These are phyloP conservation scores for Tetradesmus obliquus DNA, from an alignment of 139 green algal species.

Conservation along the genomic window DNA sequence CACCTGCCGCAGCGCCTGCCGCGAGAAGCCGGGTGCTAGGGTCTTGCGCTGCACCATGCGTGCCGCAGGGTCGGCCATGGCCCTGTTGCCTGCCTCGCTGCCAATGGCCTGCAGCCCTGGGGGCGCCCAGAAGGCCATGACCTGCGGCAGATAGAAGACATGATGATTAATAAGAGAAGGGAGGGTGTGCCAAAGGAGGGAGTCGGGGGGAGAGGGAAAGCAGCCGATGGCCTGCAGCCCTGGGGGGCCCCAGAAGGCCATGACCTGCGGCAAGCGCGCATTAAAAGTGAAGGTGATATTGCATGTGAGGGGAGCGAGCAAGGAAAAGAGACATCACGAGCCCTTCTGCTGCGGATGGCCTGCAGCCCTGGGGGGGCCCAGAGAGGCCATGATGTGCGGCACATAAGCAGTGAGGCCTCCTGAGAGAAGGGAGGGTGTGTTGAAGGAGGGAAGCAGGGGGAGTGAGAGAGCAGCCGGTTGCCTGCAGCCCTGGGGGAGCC, in stretches of 20 bases:
- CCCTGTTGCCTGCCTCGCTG: not conserved
- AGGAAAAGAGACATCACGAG: too few relatives aligned
- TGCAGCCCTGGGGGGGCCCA: slow-evolving; percentile 1
- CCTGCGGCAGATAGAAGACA: not conserved
- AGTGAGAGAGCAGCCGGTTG: too few relatives aligned
- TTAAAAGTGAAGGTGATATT: not conserved
- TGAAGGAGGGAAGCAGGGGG: too few relatives aligned
- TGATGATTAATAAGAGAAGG: too few relatives aligned
- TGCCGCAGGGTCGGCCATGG: not conserved
- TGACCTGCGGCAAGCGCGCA: not conserved
- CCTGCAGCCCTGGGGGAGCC: too few relatives aligned
- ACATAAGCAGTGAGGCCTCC: not conserved
- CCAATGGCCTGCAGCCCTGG: not conserved
- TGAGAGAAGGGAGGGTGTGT: too few relatives aligned
- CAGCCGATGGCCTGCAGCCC: not conserved
- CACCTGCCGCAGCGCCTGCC: not conserved
- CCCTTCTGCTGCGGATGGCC: not conserved
- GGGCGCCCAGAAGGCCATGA: not conserved
- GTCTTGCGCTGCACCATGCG: not conserved
- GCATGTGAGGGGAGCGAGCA: too few relatives aligned
- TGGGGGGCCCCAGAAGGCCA: not conserved
- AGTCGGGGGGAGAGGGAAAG: too few relatives aligned
- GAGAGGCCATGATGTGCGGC: not conserved
- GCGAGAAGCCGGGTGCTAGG: slow-evolving; percentile 4
- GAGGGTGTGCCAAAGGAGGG: too few relatives aligned